A percentile compares a stretch with the other conserved stretches of the same genome.
phyloP scores from a whole-genome alignment of 2,329 filamentous ascomycete genomes.

The Trichoderma citrinoviride region DNA sequence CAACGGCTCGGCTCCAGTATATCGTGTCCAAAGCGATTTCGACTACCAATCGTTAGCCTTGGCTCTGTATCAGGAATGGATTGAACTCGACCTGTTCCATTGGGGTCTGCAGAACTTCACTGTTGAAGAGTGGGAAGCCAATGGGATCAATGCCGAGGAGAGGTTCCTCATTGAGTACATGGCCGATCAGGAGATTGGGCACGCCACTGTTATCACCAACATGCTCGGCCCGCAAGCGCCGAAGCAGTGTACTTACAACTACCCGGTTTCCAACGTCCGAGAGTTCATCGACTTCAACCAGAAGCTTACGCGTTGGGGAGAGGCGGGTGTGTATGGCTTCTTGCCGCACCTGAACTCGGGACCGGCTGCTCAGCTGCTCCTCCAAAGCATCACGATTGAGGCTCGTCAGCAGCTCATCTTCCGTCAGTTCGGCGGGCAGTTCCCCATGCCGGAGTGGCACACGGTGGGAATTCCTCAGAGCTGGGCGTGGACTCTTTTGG shows the following conservation, averaged over 20 bases:
- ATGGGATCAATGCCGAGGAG: conserved; percentile 67
- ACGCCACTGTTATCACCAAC: conserved; percentile 73
- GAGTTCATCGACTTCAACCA: conserved; percentile 84
- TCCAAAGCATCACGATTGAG: conserved; percentile 75
- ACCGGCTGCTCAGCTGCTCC: conserved; percentile 68
- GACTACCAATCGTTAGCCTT: conserved; percentile 76
- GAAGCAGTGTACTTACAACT: conserved; percentile 76
- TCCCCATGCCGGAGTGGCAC: conserved; percentile 83
- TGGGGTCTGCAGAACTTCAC: conserved; percentile 69
- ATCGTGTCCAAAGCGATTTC: conserved; percentile 76
- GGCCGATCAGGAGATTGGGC: conserved; percentile 72
- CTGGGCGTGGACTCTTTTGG: conserved; percentile 79
- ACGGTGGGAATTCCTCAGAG: conserved; percentile 76
- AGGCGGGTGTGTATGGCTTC: conserved; percentile 79
- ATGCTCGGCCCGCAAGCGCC: conserved; percentile 71
- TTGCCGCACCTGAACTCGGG: conserved; percentile 73
- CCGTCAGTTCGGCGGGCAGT: conserved; percentile 75
- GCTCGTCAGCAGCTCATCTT: conserved; percentile 82
- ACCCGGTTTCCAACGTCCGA: conserved; percentile 69
- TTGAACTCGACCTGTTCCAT: conserved; percentile 80
- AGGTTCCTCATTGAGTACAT: conserved; percentile 72
- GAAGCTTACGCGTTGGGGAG: conserved; percentile 79
- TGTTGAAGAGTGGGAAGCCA: conserved; percentile 64
- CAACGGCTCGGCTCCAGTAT: conserved; percentile 73
- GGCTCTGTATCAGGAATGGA: conserved; percentile 78